These are phyloP conservation scores for Fusarium annulatum DNA, from an alignment of 2,329 filamentous ascomycete species.

Conservation along the genomic window DNA sequence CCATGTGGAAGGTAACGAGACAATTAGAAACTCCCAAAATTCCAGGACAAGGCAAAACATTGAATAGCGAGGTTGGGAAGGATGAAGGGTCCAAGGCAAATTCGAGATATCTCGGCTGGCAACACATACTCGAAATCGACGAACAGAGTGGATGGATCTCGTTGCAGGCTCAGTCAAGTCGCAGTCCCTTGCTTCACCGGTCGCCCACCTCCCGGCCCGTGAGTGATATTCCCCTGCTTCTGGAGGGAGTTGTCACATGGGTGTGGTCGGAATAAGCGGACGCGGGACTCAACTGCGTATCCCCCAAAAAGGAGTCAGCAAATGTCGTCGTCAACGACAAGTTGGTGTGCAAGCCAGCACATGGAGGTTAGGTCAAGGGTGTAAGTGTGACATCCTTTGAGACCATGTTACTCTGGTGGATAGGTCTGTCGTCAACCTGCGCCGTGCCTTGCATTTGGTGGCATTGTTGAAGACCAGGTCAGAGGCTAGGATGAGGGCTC, in stretches of 20 bases:
- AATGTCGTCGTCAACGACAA: conserved; percentile 32
- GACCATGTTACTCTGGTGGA: conserved; percentile 33
- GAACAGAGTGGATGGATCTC: neutral
- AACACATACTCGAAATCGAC: neutral
- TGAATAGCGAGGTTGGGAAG: conserved; percentile 21
- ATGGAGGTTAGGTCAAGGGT: conserved; percentile 22
- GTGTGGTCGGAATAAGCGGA: conserved; percentile 37
- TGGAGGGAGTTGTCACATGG: conserved; percentile 44
- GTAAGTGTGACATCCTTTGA: conserved; percentile 28
- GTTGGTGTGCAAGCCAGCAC: conserved; percentile 32
- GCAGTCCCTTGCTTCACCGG: conserved; percentile 43
- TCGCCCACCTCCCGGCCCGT: conserved; percentile 18
- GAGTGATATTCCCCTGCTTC: conserved; percentile 36
- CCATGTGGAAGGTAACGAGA: conserved; percentile 28
- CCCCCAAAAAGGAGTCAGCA: conserved; percentile 22
- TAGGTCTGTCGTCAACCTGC: conserved; percentile 45
- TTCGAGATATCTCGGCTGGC: neutral
- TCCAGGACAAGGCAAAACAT: conserved; percentile 3
- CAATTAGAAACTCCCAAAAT: conserved; percentile 30
- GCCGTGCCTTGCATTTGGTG: conserved; percentile 47
- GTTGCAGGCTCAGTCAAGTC: conserved; percentile 26
- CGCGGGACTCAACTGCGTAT: conserved; percentile 35
- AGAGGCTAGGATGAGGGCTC: conserved; percentile 36
- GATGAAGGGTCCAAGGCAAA: neutral
- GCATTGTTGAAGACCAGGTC: conserved; percentile 42